phyloP scores from a whole-genome alignment of 139 green algal genomes.

The Nannochloris sp. region DNA sequence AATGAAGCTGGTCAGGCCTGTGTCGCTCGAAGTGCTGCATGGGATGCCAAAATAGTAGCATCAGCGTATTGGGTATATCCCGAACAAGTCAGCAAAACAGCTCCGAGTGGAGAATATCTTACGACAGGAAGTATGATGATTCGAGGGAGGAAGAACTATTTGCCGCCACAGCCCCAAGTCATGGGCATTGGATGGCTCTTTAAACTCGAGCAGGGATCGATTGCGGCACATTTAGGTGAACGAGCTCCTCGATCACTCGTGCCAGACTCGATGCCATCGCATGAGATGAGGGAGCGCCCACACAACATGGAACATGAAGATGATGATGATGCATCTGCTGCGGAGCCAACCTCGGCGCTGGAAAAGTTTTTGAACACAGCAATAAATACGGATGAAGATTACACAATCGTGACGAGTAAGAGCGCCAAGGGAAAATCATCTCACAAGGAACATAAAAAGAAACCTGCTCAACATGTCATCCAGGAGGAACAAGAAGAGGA shows the following conservation, averaged over 20 bases:
- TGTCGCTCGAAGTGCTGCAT: constrained; percentile 80
- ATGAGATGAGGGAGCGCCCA: no score
- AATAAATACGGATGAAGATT: background rate
- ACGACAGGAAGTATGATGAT: constrained; percentile 88
- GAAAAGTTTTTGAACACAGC: background rate
- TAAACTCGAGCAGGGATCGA: constrained; percentile 62
- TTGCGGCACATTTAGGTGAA: constrained; percentile 77
- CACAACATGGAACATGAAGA: background rate
- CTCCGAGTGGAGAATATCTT: constrained; percentile 88
- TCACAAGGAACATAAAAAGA: constrained; percentile 10
- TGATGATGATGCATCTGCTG: constrained; percentile 6
- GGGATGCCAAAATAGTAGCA: constrained; percentile 87
- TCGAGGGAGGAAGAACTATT: constrained; percentile 90
- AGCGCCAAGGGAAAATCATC: constrained; percentile 4
- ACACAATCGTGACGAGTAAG: no score
- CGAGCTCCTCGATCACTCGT: constrained; percentile 26
- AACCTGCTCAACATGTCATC: background rate
- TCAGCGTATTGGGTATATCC: constrained; percentile 89
- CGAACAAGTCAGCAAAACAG: constrained; percentile 89
- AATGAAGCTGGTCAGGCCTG: constrained; percentile 67
- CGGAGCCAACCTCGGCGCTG: background rate
- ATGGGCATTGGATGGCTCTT: constrained; percentile 88
- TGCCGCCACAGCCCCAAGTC: constrained; percentile 81
- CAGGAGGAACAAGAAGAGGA: no score
- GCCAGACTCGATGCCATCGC: background rate